These are phyloP conservation scores for Agaricus sinodeliciosus DNA, from an alignment of 768 basidiomycete genomes.

Conservation along the genomic window DNA sequence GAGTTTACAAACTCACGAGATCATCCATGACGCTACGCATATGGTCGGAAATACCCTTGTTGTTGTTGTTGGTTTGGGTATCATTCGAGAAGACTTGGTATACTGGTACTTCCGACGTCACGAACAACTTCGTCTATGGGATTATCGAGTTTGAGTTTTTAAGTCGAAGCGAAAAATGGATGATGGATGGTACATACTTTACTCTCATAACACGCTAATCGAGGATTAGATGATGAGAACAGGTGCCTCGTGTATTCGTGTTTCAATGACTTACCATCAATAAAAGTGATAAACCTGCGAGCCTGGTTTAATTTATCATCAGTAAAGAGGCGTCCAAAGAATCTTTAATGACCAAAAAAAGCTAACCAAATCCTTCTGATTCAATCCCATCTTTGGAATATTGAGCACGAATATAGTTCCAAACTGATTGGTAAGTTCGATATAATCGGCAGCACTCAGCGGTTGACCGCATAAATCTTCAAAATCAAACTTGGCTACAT, in stretches of 20 bases:
- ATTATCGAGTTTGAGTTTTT: conserved; percentile 2
- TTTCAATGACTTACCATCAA: conserved; percentile 60
- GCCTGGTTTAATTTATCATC: conserved; percentile 50
- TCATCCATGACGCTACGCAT: conserved; percentile 96
- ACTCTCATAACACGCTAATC: conserved; percentile 83
- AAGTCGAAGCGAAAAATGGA: neutral
- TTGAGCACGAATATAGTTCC: conserved; percentile 82
- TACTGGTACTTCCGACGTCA: conserved; percentile 89
- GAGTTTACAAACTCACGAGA: conserved; percentile 45
- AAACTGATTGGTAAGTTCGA: conserved; percentile 88
- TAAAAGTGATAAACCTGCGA: conserved; percentile 93
- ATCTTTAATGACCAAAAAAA: conserved; percentile 11
- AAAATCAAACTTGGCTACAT: conserved; percentile 84
- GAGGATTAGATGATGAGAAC: neutral
- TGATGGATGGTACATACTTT: conserved; percentile 40
- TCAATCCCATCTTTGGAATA: conserved; percentile 83
- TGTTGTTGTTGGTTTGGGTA: conserved; percentile 27
- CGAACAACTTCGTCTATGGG: conserved; percentile 77
- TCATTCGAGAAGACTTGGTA: conserved; percentile 86
- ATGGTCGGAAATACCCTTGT: conserved; percentile 58
- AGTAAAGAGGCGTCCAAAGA: neutral
- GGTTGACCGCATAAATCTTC: conserved; percentile 82
- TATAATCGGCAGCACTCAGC: conserved; percentile 90
- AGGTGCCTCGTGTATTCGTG: neutral
- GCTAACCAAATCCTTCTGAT: conserved; percentile 77